Conservation (phyloP, 1,284 basidiomycete genomes). For the Ustilago sp. region DNA sequence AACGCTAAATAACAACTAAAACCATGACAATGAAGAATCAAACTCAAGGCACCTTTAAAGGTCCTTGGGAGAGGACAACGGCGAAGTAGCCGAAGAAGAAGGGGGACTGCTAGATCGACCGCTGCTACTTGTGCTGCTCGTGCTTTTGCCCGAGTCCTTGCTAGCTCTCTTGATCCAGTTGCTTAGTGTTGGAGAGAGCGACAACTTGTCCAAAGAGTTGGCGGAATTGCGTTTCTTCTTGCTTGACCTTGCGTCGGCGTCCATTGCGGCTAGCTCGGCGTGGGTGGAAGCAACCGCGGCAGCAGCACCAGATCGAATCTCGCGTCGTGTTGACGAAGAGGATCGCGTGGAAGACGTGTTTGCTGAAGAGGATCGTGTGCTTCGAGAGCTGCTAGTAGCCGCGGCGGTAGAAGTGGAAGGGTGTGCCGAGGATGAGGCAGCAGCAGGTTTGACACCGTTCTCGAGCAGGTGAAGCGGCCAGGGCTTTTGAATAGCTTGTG, state of each 20-base stretch:
- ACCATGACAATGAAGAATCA: background rate
- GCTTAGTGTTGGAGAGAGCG: conserved; percentile 28
- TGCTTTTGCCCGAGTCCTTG: conserved; percentile 34
- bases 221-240: conserved; percentile 30
- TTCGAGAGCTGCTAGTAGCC: background rate
- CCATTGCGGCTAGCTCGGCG: conserved; percentile 13
- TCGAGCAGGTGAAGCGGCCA: conserved; percentile 49
- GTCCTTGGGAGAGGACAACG: conserved; percentile 21
- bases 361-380: conserved; percentile 3
- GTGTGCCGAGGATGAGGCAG: background rate
- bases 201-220: conserved; percentile 21
- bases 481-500: conserved; percentile 50
- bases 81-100: conserved; percentile 7
- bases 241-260: conserved; percentile 6
- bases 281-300: conserved; percentile 4
- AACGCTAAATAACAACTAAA: too few relatives aligned
- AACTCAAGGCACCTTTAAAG: conserved; percentile 3
- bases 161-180: conserved; percentile 35
- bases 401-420: background rate
- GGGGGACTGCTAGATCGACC: conserved; percentile 1
- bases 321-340: background rate
- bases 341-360: conserved; percentile 1
- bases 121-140: background rate
- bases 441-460: conserved; percentile 37
- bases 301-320: background rate